Conservation (phyloP, 2,329 filamentous ascomycete species). For the Diplodia seriata region DNA sequence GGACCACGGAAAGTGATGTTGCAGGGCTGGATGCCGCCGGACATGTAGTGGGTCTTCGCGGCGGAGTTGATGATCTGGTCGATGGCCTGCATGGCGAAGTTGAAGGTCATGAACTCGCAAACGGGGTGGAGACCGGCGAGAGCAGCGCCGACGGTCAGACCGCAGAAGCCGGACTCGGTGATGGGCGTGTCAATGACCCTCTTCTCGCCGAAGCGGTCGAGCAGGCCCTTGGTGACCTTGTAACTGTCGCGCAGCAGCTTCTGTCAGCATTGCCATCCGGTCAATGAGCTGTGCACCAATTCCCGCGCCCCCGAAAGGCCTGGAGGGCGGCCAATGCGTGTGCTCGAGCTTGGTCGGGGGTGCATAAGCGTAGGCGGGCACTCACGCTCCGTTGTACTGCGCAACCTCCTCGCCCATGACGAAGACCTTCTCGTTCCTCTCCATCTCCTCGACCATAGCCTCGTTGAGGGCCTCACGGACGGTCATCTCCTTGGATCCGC, state of each 20-base stretch:
- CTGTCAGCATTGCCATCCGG: constrained; percentile 46
- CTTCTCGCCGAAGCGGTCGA: constrained; percentile 97
- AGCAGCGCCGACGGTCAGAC: constrained; percentile 92
- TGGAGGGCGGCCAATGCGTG: constrained; percentile 13
- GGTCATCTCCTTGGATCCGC: constrained; percentile 86
- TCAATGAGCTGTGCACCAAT: neutral
- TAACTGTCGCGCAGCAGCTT: constrained; percentile 62
- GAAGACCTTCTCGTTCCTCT: constrained; percentile 93
- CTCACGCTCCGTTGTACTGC: constrained; percentile 95
- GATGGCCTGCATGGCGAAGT: constrained; percentile 99
- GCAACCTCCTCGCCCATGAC: constrained; percentile 97
- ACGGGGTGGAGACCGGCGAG: constrained; percentile 93
- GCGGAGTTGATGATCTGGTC: constrained; percentile 99
- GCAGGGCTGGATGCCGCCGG: constrained; percentile 97
- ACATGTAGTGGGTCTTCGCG: constrained; percentile 99
- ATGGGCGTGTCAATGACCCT: constrained; percentile 98
- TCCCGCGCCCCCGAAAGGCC: neutral
- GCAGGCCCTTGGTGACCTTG: constrained; percentile 97
- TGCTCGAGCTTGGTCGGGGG: constrained; percentile 1
- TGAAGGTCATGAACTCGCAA: constrained; percentile 99
- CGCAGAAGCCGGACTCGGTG: constrained; percentile 94
- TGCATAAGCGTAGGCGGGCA: constrained; percentile 36
- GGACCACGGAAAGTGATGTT: constrained; percentile 99
- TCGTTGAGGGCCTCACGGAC: constrained; percentile 98
- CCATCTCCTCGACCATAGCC: constrained; percentile 96